Conservation (phyloP, 768 basidiomycete genomes). For the Scleroderma citrinum region DNA sequence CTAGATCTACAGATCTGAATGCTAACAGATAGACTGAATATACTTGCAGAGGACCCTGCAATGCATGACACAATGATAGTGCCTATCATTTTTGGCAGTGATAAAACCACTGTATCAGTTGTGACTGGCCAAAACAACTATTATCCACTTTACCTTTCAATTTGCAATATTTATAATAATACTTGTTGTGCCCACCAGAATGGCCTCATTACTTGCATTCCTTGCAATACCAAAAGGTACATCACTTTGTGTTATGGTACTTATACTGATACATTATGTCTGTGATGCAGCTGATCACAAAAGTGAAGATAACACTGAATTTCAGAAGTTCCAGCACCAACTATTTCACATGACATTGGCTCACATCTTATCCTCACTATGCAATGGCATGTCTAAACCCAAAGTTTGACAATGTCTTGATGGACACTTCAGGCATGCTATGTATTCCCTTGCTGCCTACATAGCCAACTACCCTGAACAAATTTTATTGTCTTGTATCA, state of each 20-base stretch:
- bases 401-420: conserved; percentile 24
- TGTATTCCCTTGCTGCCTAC: conserved; percentile 31
- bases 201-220: conserved; percentile 9
- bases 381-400: conserved; percentile 22
- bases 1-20: neutral
- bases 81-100: conserved; percentile 6
- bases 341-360: conserved; percentile 25
- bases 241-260: neutral
- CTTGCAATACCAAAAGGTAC: conserved; percentile 28
- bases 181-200: conserved; percentile 4
- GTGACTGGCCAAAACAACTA: conserved; percentile 9
- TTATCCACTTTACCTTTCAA: conserved; percentile 8
- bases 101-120: conserved; percentile 10
- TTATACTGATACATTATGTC: neutral
- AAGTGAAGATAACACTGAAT: conserved; percentile 6
- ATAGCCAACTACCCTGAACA: conserved; percentile 41
- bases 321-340: conserved; percentile 18
- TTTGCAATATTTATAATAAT: conserved; percentile 9
- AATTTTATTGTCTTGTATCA: conserved; percentile 24
- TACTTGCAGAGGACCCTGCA: conserved; percentile 10
- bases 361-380: conserved; percentile 18
- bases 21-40: conserved; percentile 28
- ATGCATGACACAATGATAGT: conserved; percentile 11
- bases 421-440: conserved; percentile 23
- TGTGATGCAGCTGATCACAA: conserved; percentile 2